Percentiles rank a stretch among this genome's conserved stretches.
Conservation (phyloP, 2,329 filamentous ascomycete genomes). For the Colletotrichum cordylinicola region DNA sequence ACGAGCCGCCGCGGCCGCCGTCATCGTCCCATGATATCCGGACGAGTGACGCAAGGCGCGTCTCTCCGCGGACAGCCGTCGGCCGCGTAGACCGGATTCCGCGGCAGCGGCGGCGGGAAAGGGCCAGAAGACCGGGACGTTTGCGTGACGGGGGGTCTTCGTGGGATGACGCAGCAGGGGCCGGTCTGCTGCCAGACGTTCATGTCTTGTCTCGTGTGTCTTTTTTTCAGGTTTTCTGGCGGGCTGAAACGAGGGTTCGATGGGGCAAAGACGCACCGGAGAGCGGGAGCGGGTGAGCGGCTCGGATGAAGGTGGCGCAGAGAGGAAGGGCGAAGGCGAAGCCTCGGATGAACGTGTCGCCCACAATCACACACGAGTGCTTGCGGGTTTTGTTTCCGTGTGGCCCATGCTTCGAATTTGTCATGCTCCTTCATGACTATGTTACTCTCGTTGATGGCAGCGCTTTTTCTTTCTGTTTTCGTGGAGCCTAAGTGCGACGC, state of each 20-base stretch:
- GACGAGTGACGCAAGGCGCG: neutral
- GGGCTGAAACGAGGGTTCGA: neutral
- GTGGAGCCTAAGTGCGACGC: too few species aligned
- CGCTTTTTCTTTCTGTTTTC: too few species aligned
- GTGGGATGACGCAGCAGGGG: neutral
- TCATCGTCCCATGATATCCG: neutral
- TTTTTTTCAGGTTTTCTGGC: neutral
- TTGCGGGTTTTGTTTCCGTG: neutral
- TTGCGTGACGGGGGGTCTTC: fast-evolving
- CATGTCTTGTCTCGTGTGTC: neutral
- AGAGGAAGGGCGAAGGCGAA: neutral
- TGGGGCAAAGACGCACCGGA: neutral
- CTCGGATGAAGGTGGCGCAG: neutral
- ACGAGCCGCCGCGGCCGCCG: neutral
- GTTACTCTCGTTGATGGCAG: too few species aligned
- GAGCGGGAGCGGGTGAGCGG: neutral
- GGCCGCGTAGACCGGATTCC: neutral
- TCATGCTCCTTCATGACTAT: too few species aligned
- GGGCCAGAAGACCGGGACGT: fast-evolving
- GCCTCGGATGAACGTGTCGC: neutral
- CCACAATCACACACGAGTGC: neutral
- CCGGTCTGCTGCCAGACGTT: neutral
- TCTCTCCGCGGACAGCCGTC: neutral
- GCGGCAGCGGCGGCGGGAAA: neutral
- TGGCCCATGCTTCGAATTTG: neutral